Conservation (phyloP, 2,329 filamentous ascomycete genomes). For the Alternaria arborescens region DNA sequence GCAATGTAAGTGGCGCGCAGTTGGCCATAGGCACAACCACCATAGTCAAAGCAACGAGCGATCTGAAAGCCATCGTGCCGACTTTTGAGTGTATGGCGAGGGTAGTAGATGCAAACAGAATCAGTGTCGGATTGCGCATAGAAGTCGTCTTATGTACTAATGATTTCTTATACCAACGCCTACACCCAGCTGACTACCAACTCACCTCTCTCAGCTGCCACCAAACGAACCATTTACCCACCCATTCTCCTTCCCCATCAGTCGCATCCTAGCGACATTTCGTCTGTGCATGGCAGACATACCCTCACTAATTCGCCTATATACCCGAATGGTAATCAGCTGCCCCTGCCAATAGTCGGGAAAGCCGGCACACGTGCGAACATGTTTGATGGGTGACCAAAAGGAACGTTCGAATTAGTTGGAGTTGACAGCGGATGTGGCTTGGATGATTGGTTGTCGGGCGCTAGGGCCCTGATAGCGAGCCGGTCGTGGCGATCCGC, state of each 20-base stretch:
- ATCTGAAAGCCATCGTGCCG: conserved; percentile 23
- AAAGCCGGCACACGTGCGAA: conserved; percentile 9
- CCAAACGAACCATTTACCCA: not conserved
- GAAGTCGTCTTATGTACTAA: not conserved
- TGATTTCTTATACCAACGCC: conserved; percentile 10
- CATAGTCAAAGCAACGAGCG: conserved; percentile 15
- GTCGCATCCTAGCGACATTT: conserved; percentile 2
- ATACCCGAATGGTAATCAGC: not conserved
- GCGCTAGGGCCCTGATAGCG: conserved; percentile 14
- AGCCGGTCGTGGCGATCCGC: conserved; percentile 17
- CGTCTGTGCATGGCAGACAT: conserved; percentile 8
- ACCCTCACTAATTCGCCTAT: conserved; percentile 3
- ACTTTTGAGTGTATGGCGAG: conserved; percentile 3
- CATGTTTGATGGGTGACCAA: not conserved
- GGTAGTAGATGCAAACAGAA: not conserved
- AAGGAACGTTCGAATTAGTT: conserved; percentile 7
- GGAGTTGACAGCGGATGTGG: conserved; percentile 17
- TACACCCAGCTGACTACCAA: conserved; percentile 9
- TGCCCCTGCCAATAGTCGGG: conserved; percentile 10
- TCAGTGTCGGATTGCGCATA: not conserved
- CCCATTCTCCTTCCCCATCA: conserved; percentile 2
- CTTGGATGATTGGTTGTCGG: conserved; percentile 22
- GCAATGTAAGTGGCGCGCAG: conserved; percentile 28
- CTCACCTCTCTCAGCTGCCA: not conserved
- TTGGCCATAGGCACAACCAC: conserved; percentile 24